Percentiles rank a stretch among this genome's conserved stretches.
phyloP scores from a whole-genome alignment of 108 stramenopile genomes.

The Conticribra weissflogii region DNA sequence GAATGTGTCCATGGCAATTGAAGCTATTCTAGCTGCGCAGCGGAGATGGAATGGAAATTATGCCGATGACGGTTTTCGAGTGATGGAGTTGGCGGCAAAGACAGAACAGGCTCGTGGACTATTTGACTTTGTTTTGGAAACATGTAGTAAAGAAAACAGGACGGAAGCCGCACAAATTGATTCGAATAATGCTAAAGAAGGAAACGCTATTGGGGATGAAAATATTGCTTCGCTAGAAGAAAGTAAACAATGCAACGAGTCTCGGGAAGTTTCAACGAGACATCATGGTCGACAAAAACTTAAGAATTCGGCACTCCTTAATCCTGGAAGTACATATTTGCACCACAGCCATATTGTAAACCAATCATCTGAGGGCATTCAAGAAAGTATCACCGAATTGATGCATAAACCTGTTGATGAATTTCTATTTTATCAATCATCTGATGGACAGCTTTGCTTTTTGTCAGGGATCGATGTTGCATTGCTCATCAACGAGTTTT shows the following conservation, averaged over 20 bases:
- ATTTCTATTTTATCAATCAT: constrained; percentile 69
- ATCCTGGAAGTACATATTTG: constrained; percentile 29
- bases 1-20: constrained; percentile 43
- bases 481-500: constrained; percentile 71
- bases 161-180: not conserved
- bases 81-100: constrained; percentile 29
- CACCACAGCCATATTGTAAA: not conserved
- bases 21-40: constrained; percentile 35
- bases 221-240: no score
- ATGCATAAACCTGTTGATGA: no score
- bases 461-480: constrained; percentile 77
- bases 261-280: not conserved
- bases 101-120: not conserved
- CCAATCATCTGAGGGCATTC: no score
- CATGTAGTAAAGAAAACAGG: not conserved
- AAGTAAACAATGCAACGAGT: no score
- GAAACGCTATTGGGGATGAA: no score
- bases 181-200: not conserved
- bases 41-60: constrained; percentile 32
- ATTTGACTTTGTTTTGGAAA: not conserved
- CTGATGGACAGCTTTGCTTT: constrained; percentile 77
- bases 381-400: no score
- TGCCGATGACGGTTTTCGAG: constrained; percentile 37
- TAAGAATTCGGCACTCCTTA: constrained; percentile 10
- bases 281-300: not conserved